Evolutionary conservation across 208 protist species (phyloP), one percentile per base, ranked within the genome.

Genomic region (Acanthamoeba lenticulata): DNA sequence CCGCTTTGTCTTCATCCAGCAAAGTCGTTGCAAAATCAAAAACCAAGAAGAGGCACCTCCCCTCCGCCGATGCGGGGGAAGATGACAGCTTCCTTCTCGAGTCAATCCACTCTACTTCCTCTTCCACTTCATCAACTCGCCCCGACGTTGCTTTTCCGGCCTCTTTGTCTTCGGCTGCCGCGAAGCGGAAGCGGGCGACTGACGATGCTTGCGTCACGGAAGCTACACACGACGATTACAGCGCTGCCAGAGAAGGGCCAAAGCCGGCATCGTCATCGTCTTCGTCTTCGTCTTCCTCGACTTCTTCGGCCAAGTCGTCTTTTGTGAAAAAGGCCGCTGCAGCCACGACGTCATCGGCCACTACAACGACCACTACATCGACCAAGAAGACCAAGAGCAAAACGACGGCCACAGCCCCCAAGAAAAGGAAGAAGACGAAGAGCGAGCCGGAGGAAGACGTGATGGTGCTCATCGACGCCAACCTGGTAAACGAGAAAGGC

Each of bases 401-500:
- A n/a, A 29, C 62, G 47, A 36, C 19, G 27, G 11, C 32, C 2
- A 47, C 57, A n/a, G 21, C 57, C 24, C 57, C 57, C 19, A 65
- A 65, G 24, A 65, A 65, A 24, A 65, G 52, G 77, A 57, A 34
- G 83, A 69, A 62, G 45, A 57, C 27, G 57, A 60, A 90, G 57
- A 69, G 29, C 47, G 83, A 6, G 38, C 57, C 47, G 0, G 83
- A 72, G 83, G 83, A 69, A 4, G 83, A 90, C 83, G 6, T 90
- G 57, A 15, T 72, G 83, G 57, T 90, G 47, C 83, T 90, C 47
- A 72, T 90, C 4, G 83, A 90, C 52, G 17, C 13, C 21, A 62
- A 47, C 34, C 83, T 90, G 32, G 36, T 67, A 15, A 90, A 60
- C 32, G 57, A 67, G 52, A 90, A 90, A 29, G 83, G 83, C 29